Evolutionary conservation across 148 eudicot species (phyloP).

Genomic region (Cornus controversa): DNA sequence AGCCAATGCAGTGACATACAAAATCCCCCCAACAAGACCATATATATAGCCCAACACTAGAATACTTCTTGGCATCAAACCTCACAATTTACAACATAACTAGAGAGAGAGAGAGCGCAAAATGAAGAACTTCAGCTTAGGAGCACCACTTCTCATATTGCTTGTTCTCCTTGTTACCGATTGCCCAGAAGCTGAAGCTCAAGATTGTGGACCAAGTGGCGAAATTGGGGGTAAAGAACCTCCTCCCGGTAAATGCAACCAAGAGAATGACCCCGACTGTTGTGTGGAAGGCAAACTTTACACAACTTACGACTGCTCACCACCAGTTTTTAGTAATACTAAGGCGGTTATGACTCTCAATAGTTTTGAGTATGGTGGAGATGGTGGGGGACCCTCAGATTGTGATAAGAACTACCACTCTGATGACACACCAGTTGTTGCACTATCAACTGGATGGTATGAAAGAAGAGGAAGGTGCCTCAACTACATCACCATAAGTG

Average conservation of each 20-base stretch:
- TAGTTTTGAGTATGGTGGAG: conserved; percentile 33
- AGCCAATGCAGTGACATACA: no score
- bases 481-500: conserved; percentile 26
- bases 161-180: background rate
- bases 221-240: conserved; percentile 20
- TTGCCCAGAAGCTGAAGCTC: background rate
- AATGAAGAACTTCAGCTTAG: conserved; percentile 1
- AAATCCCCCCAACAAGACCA: background rate
- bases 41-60: background rate
- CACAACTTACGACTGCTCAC: conserved; percentile 41
- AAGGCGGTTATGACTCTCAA: conserved; percentile 34
- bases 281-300: conserved; percentile 29
- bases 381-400: conserved; percentile 36
- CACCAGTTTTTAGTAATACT: conserved; percentile 21
- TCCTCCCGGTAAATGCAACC: conserved; percentile 31
- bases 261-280: conserved; percentile 22
- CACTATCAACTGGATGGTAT: conserved; percentile 58
- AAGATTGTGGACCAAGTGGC: conserved; percentile 24
- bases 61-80: background rate
- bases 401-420: conserved; percentile 42
- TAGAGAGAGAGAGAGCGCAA: no score
- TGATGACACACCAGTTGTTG: conserved; percentile 31
- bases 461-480: conserved; percentile 25
- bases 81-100: background rate
- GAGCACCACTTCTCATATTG: background rate